Base-by-base conservation (phyloP, 305 asterid genomes). In the Striga hermonthica region DNA sequence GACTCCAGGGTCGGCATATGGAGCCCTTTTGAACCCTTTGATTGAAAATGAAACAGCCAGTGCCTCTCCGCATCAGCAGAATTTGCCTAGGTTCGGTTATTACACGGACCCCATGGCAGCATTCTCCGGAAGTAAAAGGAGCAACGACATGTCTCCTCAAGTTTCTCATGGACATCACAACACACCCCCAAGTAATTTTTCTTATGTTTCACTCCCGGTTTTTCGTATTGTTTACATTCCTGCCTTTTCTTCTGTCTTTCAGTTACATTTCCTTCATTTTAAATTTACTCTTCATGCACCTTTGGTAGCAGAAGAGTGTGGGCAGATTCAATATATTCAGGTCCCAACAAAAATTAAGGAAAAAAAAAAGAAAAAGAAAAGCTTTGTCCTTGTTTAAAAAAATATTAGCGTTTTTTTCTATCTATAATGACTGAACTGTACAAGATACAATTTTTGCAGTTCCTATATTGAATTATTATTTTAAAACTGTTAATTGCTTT, bases 51-150 rank as follows among this genome's bases (percentile, higher is more conserved):
- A 76, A 60, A 69, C 39, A 7, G 39, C 77, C 10, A 57, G 78
- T 53, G 49, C 76, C 2, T 0, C 75, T 81, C 64, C 83, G 4
- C 28, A 59, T 55, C 79, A 78, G 28, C 44, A 43, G 57, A 52
- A 71, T 60, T 60, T 74, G 66, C 79, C 81, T n/a, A 82, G 93
- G 75, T 87, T 89, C 71, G 89, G 78, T 76, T 89, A 60, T 64
- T 85, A 89, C 68, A 86, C 95, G 2, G 89, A 86, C 61, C 93
- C 95, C 37, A 76, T 85, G 95, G 57, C 90, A 28, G 98, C 91
- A 67, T 86, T 75, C 76, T 81, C 92, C 55, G 82, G 84, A 1
- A 76, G 74, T 71, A 85, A 59, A 70, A 72, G 79, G 75, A 63
- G 74, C 77, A 72, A 72, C 70, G 74, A 74, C 71, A 77, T 65